Evolutionary conservation across 2,329 filamentous ascomycete species (phyloP).

Genomic region (Calonectria pteridis): DNA sequence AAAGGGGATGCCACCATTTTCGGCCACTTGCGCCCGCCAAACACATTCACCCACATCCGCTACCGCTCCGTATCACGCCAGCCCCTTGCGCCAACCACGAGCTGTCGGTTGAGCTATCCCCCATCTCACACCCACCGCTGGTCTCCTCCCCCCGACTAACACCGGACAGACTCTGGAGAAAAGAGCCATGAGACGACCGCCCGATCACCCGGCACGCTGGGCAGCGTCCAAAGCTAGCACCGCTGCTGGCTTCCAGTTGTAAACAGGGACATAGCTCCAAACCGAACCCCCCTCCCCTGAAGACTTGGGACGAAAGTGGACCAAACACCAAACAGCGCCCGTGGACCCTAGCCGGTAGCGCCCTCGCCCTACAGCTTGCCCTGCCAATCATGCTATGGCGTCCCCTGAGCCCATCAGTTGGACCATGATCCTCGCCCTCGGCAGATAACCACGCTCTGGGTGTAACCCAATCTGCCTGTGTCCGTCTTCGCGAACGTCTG

Average conservation of each 20-base stretch:
- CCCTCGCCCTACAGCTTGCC: not conserved
- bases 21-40: constrained; percentile 14
- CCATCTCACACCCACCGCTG: not conserved
- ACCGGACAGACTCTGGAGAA: constrained; percentile 3
- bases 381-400: constrained; percentile 14
- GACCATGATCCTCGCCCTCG: constrained; percentile 11
- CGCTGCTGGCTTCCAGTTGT: not conserved
- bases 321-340: not conserved
- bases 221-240: not conserved
- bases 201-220: not conserved
- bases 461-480: constrained; percentile 12
- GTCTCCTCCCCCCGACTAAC: not conserved
- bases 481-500: not conserved
- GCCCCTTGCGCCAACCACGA: constrained; percentile 1
- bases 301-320: constrained; percentile 17
- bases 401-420: constrained; percentile 2
- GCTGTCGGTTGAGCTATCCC: not conserved
- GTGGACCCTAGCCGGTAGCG: constrained; percentile 1
- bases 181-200: not conserved
- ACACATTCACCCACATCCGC: constrained; percentile 2
- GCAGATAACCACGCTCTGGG: constrained; percentile 11
- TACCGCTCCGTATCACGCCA: constrained; percentile 1
- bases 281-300: not conserved
- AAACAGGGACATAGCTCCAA: not conserved
- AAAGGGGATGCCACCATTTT: constrained; percentile 12